Evolutionary conservation across 2,329 filamentous ascomycete genomes (phyloP).

Genomic region (Malbranchea zuffiana): DNA sequence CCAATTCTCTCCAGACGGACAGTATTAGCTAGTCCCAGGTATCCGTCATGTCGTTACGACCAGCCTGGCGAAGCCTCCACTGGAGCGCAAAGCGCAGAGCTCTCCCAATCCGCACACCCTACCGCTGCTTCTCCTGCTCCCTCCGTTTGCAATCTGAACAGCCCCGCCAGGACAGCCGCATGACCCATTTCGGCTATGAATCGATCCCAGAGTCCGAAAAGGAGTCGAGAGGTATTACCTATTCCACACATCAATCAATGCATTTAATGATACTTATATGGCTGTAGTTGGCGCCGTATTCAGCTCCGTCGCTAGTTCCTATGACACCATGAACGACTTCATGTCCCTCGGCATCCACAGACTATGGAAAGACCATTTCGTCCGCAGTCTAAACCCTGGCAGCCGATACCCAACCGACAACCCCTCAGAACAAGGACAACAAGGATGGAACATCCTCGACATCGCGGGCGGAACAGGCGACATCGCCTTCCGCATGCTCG

Average conservation of each 20-base stretch:
- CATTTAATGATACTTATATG: slow-evolving; percentile 4
- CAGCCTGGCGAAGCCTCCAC: slow-evolving; percentile 29
- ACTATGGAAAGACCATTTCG: slow-evolving; percentile 96
- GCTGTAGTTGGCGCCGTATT: slow-evolving; percentile 69
- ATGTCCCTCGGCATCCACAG: slow-evolving; percentile 98
- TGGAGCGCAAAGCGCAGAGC: slow-evolving; percentile 25
- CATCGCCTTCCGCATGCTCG: slow-evolving; percentile 91
- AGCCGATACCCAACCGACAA: slow-evolving; percentile 33
- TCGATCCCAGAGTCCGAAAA: slow-evolving; percentile 75
- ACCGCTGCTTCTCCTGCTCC: slow-evolving; percentile 44
- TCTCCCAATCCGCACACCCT: slow-evolving; percentile 23
- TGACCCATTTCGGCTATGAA: slow-evolving; percentile 86
- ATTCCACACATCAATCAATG: neutral
- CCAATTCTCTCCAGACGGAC: too few relatives aligned
- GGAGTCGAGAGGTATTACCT: slow-evolving; percentile 46
- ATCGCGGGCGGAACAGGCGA: slow-evolving; percentile 95
- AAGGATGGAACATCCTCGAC: slow-evolving; percentile 70
- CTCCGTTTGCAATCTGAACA: slow-evolving; percentile 29
- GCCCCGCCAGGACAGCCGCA: slow-evolving; percentile 39
- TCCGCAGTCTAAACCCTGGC: slow-evolving; percentile 79
- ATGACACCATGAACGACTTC: slow-evolving; percentile 97
- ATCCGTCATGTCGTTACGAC: slow-evolving; percentile 19
- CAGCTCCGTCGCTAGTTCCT: slow-evolving; percentile 84
- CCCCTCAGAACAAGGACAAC: slow-evolving; percentile 18
- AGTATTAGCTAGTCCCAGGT: too few relatives aligned